Percentiles rank a stretch among this genome's conserved stretches.
phyloP scores from a whole-genome alignment of 345 rosid species.

The Populus pruinosa region DNA sequence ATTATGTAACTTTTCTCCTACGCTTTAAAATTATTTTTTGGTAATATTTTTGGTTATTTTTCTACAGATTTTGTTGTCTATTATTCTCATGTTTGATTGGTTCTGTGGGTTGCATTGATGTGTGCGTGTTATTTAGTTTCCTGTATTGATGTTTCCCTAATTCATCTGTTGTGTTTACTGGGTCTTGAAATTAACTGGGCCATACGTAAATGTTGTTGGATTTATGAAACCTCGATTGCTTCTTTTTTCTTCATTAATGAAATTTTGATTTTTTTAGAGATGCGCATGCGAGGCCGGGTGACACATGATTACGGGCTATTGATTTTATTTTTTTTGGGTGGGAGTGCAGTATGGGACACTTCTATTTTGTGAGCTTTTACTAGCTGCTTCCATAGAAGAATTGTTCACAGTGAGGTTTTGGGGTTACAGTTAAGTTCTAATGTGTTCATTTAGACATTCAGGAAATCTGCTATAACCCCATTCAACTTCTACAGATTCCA shows the following conservation, averaged over 20 bases:
- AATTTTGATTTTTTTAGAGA: no score
- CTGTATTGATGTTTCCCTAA: not conserved
- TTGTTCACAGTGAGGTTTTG: not conserved
- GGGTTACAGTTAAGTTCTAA: not conserved
- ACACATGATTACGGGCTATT: no score
- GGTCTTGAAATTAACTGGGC: slow-evolving; percentile 3
- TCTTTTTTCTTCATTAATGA: no score
- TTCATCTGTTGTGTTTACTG: not conserved
- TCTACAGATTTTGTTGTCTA: not conserved
- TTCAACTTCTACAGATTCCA: not conserved
- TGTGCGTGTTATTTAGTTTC: not conserved
- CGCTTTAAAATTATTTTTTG: not conserved
- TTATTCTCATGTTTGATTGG: not conserved
- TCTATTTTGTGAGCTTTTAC: no score
- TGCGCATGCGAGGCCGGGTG: no score
- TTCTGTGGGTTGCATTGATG: not conserved
- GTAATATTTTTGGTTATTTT: not conserved
- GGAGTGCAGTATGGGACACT: no score
- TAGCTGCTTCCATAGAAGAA: not conserved
- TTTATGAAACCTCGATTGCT: not conserved
- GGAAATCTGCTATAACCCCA: not conserved
- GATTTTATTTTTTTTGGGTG: not conserved
- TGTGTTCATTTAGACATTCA: not conserved
- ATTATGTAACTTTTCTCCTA: not conserved
- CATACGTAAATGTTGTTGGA: not conserved